Percentiles rank a stretch among this genome's conserved stretches.
phyloP scores from a whole-genome alignment of 2,329 filamentous ascomycete species.

The Trichocomaceae sp. region DNA sequence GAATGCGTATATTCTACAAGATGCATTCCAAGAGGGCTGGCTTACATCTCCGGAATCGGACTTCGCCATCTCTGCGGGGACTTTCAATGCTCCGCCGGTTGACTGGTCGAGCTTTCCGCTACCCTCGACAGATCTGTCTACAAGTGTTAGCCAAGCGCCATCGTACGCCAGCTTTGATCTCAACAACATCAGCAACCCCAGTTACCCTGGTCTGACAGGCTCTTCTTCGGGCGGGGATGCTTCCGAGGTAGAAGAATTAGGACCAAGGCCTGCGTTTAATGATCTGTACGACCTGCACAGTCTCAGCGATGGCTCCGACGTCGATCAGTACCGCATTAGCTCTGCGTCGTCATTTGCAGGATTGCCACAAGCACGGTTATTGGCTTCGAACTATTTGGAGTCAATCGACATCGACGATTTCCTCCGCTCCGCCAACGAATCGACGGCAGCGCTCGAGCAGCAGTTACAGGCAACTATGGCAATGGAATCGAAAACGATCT shows the following conservation, averaged over 20 bases:
- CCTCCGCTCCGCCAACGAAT: conserved; percentile 37
- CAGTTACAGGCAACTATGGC: conserved; percentile 34
- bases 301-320: conserved; percentile 36
- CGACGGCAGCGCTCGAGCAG: conserved; percentile 35
- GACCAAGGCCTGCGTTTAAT: conserved; percentile 27
- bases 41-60: conserved; percentile 41
- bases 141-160: conserved; percentile 38
- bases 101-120: conserved; percentile 46
- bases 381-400: conserved; percentile 35
- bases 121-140: conserved; percentile 28
- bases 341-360: conserved; percentile 39
- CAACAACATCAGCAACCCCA: conserved; percentile 32
- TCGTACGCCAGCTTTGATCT: conserved; percentile 44
- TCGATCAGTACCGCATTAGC: conserved; percentile 37
- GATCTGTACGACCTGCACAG: conserved; percentile 36
- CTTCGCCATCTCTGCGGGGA: conserved; percentile 31
- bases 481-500: conserved; percentile 28
- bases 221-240: conserved; percentile 44
- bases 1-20: conserved; percentile 32
- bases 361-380: conserved; percentile 35
- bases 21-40: conserved; percentile 34
- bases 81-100: conserved; percentile 36
- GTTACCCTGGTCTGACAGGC: conserved; percentile 33
- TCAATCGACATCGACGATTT: conserved; percentile 41
- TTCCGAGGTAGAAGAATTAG: conserved; percentile 43